Conservation (phyloP, 306 rosid genomes). For the Delonix regia region DNA sequence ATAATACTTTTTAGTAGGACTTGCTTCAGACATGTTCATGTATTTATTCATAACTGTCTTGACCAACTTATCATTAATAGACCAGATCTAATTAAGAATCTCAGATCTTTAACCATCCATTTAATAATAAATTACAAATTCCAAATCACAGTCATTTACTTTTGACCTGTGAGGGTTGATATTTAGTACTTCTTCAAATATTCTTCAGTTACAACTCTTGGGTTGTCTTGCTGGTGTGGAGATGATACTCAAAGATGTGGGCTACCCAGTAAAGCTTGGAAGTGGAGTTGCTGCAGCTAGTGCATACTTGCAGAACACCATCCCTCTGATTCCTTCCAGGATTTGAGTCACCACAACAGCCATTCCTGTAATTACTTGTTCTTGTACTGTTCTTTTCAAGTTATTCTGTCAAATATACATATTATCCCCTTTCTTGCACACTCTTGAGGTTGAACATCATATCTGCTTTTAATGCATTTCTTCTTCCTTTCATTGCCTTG, state of each 20-base stretch:
- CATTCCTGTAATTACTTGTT: constrained; percentile 38
- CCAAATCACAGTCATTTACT: neutral
- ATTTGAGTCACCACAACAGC: constrained; percentile 52
- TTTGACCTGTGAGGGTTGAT: neutral
- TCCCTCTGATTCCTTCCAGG: constrained; percentile 91
- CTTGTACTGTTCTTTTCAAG: neutral
- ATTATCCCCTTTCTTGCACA: constrained; percentile 43
- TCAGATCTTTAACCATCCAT: neutral
- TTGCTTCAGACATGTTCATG: neutral
- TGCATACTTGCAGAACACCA: constrained; percentile 77
- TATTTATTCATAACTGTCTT: neutral
- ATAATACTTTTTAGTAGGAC: neutral
- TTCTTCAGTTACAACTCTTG: constrained; percentile 88
- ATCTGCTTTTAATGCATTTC: constrained; percentile 37
- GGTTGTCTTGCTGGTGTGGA: constrained; percentile 99
- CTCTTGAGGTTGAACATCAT: constrained; percentile 52
- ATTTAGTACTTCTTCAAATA: constrained; percentile 8
- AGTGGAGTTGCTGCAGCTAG: constrained; percentile 96
- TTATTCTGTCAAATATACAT: constrained; percentile 58
- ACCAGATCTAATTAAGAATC: too few relatives aligned
- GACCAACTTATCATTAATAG: too few relatives aligned
- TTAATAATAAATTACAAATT: neutral
- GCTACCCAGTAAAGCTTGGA: constrained; percentile 93
- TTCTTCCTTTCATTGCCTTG: constrained; percentile 40
- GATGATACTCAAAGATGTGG: constrained; percentile 94